Conservation (phyloP, 768 basidiomycete genomes). For the Exidia glandulosa region DNA sequence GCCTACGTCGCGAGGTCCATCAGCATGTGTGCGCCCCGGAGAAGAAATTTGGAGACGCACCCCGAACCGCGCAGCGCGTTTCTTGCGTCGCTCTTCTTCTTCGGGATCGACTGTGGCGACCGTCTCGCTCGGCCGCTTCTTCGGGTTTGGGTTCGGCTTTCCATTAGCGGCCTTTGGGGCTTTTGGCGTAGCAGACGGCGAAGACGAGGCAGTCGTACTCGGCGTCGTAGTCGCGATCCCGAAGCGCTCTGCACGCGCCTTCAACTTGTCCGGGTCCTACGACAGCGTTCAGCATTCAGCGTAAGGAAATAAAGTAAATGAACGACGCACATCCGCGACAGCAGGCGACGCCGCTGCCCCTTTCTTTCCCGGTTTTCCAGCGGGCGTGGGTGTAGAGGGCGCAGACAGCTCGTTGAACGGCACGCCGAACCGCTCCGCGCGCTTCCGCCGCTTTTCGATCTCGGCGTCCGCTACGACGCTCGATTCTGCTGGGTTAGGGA, state of each 20-base stretch:
- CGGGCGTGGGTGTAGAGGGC: conserved; percentile 15
- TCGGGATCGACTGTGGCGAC: conserved; percentile 40
- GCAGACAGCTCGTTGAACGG: conserved; percentile 37
- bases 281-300: background rate
- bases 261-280: conserved; percentile 40
- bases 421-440: conserved; percentile 65
- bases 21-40: no score
- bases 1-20: no score
- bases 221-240: conserved; percentile 18
- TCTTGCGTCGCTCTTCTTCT: conserved; percentile 45
- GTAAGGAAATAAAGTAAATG: background rate
- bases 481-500: background rate
- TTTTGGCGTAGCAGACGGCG: background rate
- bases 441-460: conserved; percentile 18
- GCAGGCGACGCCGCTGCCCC: conserved; percentile 9
- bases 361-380: conserved; percentile 9
- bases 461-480: conserved; percentile 5
- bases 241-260: conserved; percentile 47
- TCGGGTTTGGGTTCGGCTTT: no score
- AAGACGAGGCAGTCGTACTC: conserved; percentile 19
- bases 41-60: no score
- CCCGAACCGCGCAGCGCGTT: conserved; percentile 58
- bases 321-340: conserved; percentile 16
- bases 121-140: conserved; percentile 20
- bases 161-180: background rate